Base-by-base conservation (phyloP, 192 early-diverging fungal species). In the Backusella parvicylindrica region DNA sequence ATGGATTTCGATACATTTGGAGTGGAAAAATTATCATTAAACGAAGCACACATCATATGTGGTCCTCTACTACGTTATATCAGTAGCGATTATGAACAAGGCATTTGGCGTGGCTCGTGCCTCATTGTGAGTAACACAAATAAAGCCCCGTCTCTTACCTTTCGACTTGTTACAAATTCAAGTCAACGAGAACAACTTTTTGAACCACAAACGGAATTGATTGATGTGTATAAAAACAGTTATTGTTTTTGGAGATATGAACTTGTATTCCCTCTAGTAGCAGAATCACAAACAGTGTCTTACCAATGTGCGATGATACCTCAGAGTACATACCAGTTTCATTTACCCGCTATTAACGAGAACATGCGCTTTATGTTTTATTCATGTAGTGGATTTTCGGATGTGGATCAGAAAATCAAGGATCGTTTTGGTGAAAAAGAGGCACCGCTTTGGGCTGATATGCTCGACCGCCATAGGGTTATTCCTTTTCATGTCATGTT, bases 371-470 rank as follows among this genome's bases (percentile, higher is more conserved):
- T 88, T 80, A 84, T 84, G 76, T 92, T 92, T 79, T 90, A 86
- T 75, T 87, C 85, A 23, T 92, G 91, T 79, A 92, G 89, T 76
- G 91, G 91, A 6, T 92, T 88, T 77, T 89, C 89, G 26, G 81
- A 81, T 65, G 66, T 76, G 23, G 36, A 35, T 16, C 75, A 70
- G 2, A 50, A 69, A 49, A 26, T 76, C 21, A 50, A 70, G n/a
- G 69, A 76, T n/a, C 49, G 70, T 12, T 60, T 76, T 30, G 69
- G 75, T 38, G 60, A 79, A 67, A 77, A 73, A 13, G 79, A 85
- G 60, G 86, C 86, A 11, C 75, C 75, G 9, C 80, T 92, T 66
- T 92, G 91, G 91, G 84, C 89, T 72, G 91, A 92, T 79, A 78
- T 86, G 28, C 70, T 90, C 70, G 81, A 79, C 13, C 89, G 90